Base-by-base conservation (phyloP, 345 rosid species). In the Psidium friedrichsthalianum region DNA sequence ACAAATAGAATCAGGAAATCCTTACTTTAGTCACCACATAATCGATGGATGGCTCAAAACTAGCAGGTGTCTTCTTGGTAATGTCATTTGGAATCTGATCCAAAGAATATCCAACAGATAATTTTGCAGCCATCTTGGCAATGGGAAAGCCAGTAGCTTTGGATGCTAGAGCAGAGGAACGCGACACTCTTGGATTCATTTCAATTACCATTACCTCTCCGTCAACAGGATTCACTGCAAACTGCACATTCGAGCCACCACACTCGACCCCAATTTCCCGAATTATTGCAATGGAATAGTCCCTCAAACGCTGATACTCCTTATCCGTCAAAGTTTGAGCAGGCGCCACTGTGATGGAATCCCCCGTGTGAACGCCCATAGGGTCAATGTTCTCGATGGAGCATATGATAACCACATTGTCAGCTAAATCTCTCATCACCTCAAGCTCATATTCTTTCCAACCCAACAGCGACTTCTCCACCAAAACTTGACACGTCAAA, bases 221-320 rank as follows among this genome's bases (percentile, higher is more conserved):
- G 87, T 97, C 98, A 82, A 84, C 94, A 2, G 99, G 99, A 87
- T 96, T 97, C 32, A 97, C 98, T 0, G 99, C 98, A 88, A 97
- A 96, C 93, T 97, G 99, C 83, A 97, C 99, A 89, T 97, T 97
- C 1, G 99, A 97, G 15, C 99, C 99, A 6, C 99, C 99, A 87
- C 99, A 97, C 92, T 97, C 99, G 61, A 97, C 99, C 55, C 99
- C 99, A 92, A 97, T 96, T 93, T 97, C 99, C 89, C 98, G 89
- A 16, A 97, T 97, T 74, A 97, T 95, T 55, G 95, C 93, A 86
- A 97, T 90, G 2, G 98, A 93, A 83, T 96, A 96, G 86, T 97
- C 98, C 89, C 99, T 94, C 91, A 97, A 87, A 86, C 98, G 89
- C 92, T 97, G 98, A 84, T 95, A 97, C 89, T 97, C 98, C 90